Conservation (phyloP, 768 basidiomycete genomes). For the Amanita muscaria region DNA sequence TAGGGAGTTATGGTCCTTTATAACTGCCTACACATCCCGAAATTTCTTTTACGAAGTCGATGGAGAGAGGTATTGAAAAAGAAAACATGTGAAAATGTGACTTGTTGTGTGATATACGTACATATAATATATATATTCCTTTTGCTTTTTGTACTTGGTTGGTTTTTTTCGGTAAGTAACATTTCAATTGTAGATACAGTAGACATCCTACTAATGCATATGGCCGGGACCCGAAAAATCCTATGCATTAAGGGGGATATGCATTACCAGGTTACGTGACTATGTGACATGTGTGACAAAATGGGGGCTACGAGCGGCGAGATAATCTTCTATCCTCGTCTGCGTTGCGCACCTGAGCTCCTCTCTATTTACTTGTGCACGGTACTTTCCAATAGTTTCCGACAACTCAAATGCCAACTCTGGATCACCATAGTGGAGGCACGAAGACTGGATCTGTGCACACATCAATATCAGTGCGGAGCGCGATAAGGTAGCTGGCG, state of each 20-base stretch:
- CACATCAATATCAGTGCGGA: background rate
- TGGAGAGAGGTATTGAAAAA: too few species aligned
- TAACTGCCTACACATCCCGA: too few species aligned
- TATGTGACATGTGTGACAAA: background rate
- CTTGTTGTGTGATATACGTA: too few species aligned
- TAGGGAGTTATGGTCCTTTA: too few species aligned
- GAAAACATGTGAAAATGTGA: too few species aligned
- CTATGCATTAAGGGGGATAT: background rate
- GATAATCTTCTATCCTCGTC: background rate
- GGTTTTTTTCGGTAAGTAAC: too few species aligned
- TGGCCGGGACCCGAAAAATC: too few species aligned
- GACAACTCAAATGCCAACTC: background rate
- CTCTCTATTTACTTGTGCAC: background rate
- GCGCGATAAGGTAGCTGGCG: background rate
- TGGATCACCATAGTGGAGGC: background rate
- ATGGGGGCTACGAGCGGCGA: background rate
- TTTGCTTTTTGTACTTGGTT: too few species aligned
- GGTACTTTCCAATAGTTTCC: background rate
- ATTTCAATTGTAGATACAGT: too few species aligned
- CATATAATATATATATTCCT: too few species aligned
- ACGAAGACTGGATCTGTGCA: background rate
- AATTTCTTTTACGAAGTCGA: too few species aligned
- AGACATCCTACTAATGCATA: too few species aligned
- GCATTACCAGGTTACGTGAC: background rate
- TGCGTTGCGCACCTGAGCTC: background rate